Base-by-base conservation (phyloP, 2,329 filamentous ascomycete species). In the Stachybotrys chlorohalonatus region DNA sequence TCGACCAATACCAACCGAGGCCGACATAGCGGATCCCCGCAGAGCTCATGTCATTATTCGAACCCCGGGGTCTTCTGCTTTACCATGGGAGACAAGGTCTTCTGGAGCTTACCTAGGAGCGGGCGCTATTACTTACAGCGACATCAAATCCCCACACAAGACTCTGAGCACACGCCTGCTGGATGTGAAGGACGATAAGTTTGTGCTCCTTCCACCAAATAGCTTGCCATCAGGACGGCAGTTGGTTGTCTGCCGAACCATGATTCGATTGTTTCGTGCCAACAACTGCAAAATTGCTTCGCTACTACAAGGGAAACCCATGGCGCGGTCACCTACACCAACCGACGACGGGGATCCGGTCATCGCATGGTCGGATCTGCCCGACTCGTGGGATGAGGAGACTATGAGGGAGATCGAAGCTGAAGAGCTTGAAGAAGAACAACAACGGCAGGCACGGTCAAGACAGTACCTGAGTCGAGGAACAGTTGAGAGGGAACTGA, bases 361-460 rank as follows among this genome's bases (percentile, higher is more conserved):
- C 57, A 53, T 68, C 6, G 59, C 60, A n/a, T 53, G 68, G 6
- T 59, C 60, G 16, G 65, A 68, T 46, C 48, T 70, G 3, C 58
- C 65, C 7, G 64, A 68, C 5, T 62, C 62, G 3, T 54, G 63
- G 4, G 84, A 88, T 60, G 73, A 78, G 11, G 76, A 81, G 42
- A 85, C 81, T 0, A 79, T 77, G 73, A 70, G 69, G 48, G 85
- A 89, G 62, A 85, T 88, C 9, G 76, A 85, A 49, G 68, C 71
- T 47, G 69, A 73, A 53, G 57, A 42, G 36, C 54, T 24, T 11
- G 61, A 60, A 24, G 55, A 52, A 11, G 53, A 63, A 49, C 55
- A 42, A 24, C 49, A 24, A 24, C 24, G 4, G 24, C 24, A 24
- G 24, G 24, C 24, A 24, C 24, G 24, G 24, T 24, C 24, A 24